phyloP scores from a whole-genome alignment of 1,284 basidiomycete species.

The Microbotryum scabiosae region DNA sequence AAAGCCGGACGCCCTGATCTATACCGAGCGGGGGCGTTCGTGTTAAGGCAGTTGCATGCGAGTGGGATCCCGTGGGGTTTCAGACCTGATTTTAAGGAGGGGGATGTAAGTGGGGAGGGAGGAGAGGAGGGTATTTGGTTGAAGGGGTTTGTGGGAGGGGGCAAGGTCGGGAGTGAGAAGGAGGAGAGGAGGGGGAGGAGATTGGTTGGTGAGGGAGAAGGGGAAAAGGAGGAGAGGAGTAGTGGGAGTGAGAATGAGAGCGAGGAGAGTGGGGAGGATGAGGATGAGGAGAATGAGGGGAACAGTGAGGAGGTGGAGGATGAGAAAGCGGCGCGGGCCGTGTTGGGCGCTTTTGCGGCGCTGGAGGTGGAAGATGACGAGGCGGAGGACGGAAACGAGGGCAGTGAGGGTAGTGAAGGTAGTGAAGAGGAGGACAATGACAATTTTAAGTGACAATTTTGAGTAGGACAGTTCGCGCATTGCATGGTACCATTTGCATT shows the following conservation, averaged over 20 bases:
- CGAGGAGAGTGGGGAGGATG: constrained; percentile 38
- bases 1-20: constrained; percentile 79
- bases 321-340: constrained; percentile 8
- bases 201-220: constrained; percentile 29
- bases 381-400: constrained; percentile 38
- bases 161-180: constrained; percentile 38
- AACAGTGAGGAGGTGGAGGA: constrained; percentile 6
- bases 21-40: constrained; percentile 76
- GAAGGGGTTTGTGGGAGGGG: constrained; percentile 58
- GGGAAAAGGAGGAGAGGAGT: constrained; percentile 38
- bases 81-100: constrained; percentile 6
- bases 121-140: constrained; percentile 30
- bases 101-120: constrained; percentile 1
- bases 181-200: constrained; percentile 13
- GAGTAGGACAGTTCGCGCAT: too few species aligned
- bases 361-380: constrained; percentile 30
- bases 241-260: constrained; percentile 37
- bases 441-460: too few species aligned
- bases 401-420: constrained; percentile 35
- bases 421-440: too few species aligned
- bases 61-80: constrained; percentile 33
- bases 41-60: constrained; percentile 38
- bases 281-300: constrained; percentile 38
- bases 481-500: too few species aligned
- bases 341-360: constrained; percentile 21